Evolutionary conservation across 805 yeast species (phyloP).

Genomic region (Grigorovia jiainica): DNA sequence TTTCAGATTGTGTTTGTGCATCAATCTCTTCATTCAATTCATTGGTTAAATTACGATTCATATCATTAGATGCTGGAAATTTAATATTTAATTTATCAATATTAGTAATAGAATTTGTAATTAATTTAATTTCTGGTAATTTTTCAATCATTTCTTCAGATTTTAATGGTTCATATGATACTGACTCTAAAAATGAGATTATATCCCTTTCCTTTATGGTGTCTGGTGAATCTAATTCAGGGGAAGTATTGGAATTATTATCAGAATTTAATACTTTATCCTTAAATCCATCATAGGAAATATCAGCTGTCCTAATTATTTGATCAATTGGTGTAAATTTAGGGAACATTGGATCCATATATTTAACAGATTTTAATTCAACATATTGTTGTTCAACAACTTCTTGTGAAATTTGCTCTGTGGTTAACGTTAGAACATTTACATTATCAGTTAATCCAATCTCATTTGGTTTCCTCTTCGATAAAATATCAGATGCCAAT

Average conservation of each 20-base stretch:
- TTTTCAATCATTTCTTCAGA: not conserved
- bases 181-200: not conserved
- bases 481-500: slow-evolving; percentile 14
- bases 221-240: not conserved
- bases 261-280: not conserved
- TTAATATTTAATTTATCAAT: not conserved
- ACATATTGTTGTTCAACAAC: slow-evolving; percentile 14
- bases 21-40: not conserved
- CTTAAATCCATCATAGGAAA: slow-evolving; percentile 22
- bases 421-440: not conserved
- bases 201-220: not conserved
- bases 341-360: not conserved
- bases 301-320: slow-evolving; percentile 22
- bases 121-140: not conserved
- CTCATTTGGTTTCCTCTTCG: slow-evolving; percentile 1
- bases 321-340: slow-evolving; percentile 24
- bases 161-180: not conserved
- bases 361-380: slow-evolving; percentile 9
- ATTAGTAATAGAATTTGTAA: not conserved
- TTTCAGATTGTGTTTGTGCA: not conserved
- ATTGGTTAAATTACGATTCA: not conserved
- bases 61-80: not conserved
- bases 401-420: not conserved
- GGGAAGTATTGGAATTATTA: not conserved
- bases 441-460: not conserved